Evolutionary conservation across 2,329 filamentous ascomycete species (phyloP), one percentile per base, ranked within the genome.

Genomic region (Pseudocercospora musae): DNA sequence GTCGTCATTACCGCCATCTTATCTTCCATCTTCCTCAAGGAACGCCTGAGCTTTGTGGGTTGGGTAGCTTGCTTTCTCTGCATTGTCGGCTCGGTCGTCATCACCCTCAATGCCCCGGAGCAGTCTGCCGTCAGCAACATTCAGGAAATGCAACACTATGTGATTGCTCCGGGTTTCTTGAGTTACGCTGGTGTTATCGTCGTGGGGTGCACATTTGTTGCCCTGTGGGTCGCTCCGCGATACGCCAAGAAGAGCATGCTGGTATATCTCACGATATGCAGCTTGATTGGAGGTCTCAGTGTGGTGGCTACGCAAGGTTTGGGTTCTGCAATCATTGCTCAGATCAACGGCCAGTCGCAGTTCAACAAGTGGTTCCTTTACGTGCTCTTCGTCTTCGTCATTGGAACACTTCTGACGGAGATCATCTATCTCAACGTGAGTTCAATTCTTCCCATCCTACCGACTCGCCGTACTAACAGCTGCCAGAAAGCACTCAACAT

Each of bases 331-430:
- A 93, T 99, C 66, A 85, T 97, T 59, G 91, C 94, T 0, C 92
- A 96, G 79, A 89, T 89, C 63, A 84, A 85, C 18, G 95, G 94
- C 15, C 86, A 87, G 55, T 84, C 88, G 1, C 93, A 99, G 81
- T 98, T 96, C 78, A 96, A 97, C 76, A 87, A 98, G 75, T 98
- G 94, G 94, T 99, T 99, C 74, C 79, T 96, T 42, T 99, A 96
- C 78, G 88, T 98, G 4, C 79, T 98, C 31, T 80, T 98, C 60
- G 90, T 93, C 4, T 98, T 99, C 77, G 92, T 98, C 57, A 83
- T 98, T 66, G 79, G 81, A n/a, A 98, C 95, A 0, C 81, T 99
- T 10, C 70, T 98, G 70, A 96, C 92, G 0, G 95, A 98, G 78
- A 97, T 99, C 67, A 89, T 98, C 68, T 99, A 89, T 75, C 82